These are phyloP conservation scores for Teratosphaeriaceae sp. DNA, from an alignment of 2,329 filamentous ascomycete species.

Conservation along the genomic window DNA sequence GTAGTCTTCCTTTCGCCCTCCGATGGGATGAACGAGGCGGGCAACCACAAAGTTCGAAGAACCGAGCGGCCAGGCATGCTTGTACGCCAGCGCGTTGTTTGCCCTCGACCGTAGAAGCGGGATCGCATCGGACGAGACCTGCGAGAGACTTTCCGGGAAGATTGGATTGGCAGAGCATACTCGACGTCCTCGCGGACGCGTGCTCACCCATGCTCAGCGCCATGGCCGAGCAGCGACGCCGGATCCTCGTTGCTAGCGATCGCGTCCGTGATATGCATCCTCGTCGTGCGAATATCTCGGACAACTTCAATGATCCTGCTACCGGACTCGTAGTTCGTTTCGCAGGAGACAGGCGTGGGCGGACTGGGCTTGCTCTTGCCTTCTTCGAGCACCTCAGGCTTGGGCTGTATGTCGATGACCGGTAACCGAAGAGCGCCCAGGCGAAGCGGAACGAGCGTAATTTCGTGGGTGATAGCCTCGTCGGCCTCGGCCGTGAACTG, in stretches of 20 bases:
- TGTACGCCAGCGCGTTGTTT: not conserved
- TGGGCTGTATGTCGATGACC: constrained; percentile 64
- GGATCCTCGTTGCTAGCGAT: not conserved
- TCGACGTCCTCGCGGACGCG: too few relatives aligned
- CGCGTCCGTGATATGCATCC: constrained; percentile 3
- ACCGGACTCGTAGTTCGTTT: constrained; percentile 73
- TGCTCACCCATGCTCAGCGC: not conserved
- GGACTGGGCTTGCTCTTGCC: constrained; percentile 13
- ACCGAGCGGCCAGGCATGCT: too few relatives aligned
- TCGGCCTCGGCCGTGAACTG: constrained; percentile 54
- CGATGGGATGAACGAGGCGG: too few relatives aligned
- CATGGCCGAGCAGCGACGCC: not conserved
- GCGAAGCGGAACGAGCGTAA: constrained; percentile 74
- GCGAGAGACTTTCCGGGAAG: too few relatives aligned
- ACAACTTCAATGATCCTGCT: constrained; percentile 67
- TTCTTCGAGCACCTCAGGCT: constrained; percentile 38
- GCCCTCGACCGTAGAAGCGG: too few relatives aligned
- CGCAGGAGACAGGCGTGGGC: constrained; percentile 47
- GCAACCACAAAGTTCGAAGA: too few relatives aligned
- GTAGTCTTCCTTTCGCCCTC: not conserved
- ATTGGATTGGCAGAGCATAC: too few relatives aligned
- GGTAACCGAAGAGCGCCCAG: constrained; percentile 75
- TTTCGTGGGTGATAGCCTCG: constrained; percentile 45
- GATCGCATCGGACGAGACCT: too few relatives aligned
- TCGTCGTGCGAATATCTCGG: constrained; percentile 10